Evolutionary conservation across 257 asterid species (phyloP), one percentile per base, ranked within the genome.

Genomic region (Perilla frutescens): DNA sequence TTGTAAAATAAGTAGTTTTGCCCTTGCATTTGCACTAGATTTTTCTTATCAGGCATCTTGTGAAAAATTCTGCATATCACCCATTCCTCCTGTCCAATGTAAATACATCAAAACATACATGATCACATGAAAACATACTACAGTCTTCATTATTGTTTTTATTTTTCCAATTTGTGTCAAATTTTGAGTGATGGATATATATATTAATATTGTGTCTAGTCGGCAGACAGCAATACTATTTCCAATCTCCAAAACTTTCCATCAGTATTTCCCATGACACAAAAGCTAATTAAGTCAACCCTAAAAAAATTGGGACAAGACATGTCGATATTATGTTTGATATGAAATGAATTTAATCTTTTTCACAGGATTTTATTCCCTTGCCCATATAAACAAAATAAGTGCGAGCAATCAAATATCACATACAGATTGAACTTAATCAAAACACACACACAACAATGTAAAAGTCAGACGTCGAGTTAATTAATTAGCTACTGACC

Each of bases 31-130:
- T 80, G 88, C 15, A 84, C 47, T 56, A 85, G 66, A 43, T 20
- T 68, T 76, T 81, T 86, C 86, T 84, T 89, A 62, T 87, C 96
- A 7, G 67, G 82, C 7, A 80, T 60, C 78, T 87, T 89, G 89
- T 87, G 91, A 15, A 81, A 76, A 31, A 87, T 87, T 77, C 96
- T 83, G 84, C 96, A 89, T 7, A 89, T 87, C 75, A 87, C 96
- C 96, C 96, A 89, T 72, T 89, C 96, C 74, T 89, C 93, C 96
- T 89, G 89, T 68, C n/a, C 10, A 48, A 65, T 6, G 72, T 34
- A 34, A 34, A 34, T 34, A 20, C 26, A 20, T 20, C 26, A 20
- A 20, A 20, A 20, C 26, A 20, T 20, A 20, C 26, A 20, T 20
- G 1, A 44, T 43, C 4, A 31, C 72, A 49, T 40, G 7, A 40